Evolutionary conservation across 345 rosid species (phyloP), one percentile per base, ranked within the genome.

Genomic region (Reutealis trisperma): DNA sequence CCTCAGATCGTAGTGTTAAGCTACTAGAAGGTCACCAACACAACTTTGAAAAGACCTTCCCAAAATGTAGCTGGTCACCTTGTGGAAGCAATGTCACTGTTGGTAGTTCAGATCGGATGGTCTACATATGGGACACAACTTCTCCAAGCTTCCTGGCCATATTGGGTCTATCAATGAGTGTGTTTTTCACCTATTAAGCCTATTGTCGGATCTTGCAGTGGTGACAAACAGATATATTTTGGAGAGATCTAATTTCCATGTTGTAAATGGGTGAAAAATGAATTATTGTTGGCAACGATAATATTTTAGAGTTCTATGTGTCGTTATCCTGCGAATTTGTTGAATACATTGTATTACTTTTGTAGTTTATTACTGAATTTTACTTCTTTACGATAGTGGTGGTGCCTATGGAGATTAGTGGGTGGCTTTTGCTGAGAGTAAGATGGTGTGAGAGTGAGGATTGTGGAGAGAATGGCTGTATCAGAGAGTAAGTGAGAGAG

Each of bases 21-120:
- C 77, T 91, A 63, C 77, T 96, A 45, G 99, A 92, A 77, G 99
- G 98, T 6, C 99, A 93, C 84, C 99, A 93, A 47, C 98, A 96
- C 89, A 96, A 93, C 82, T 96, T 96, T 12, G 99, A 96, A 77
- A 96, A 96, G 97, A 96, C 87, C 78, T 70, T 92, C 78, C 76
- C 91, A 80, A 96, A 96, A 80, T 96, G 97, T 76, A 76, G 89
- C 58, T 96, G 99, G 98, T 93, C 99, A 8, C 91, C 93, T 0
- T 98, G 93, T 80, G 99, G 99, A 65, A 92, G 95, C 77, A 96
- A 92, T 83, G 98, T 96, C 83, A 93, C 96, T 0, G 93, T 94
- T 19, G 98, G 99, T 54, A 96, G 99, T 63, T 82, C 97, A 1
- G 99, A 96, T 81, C 90, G 99, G 24, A 96, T 96, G 99, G 98